Evolutionary conservation across 495 filamentous ascomycete genomes (phyloP).

Genomic region (Penicillium daleae): DNA sequence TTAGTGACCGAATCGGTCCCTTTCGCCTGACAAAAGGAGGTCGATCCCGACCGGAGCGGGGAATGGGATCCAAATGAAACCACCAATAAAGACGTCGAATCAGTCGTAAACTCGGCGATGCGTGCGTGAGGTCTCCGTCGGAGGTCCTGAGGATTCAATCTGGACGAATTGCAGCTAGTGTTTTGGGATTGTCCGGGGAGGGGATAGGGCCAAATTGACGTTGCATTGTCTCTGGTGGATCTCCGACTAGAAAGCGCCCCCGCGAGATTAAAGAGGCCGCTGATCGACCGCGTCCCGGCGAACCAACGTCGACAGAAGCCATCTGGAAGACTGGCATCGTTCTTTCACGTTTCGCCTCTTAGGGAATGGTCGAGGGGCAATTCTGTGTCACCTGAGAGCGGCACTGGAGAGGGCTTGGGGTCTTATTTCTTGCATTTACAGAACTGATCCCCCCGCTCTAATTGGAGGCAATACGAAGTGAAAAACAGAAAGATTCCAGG

Average conservation of each 20-base stretch:
- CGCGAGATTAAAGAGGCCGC: constrained; percentile 24
- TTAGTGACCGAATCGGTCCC: neutral
- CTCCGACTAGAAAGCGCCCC: constrained; percentile 15
- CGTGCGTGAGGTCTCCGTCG: constrained; percentile 10
- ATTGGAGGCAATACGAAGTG: neutral
- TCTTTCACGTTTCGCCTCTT: constrained; percentile 16
- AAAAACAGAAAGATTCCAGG: neutral
- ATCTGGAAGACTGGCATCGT: neutral
- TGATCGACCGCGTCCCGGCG: constrained; percentile 18
- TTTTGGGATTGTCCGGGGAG: constrained; percentile 6
- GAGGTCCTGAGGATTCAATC: constrained; percentile 7
- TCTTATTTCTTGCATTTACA: constrained; percentile 2
- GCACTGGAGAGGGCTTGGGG: neutral
- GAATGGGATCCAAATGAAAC: neutral
- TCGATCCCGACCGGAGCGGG: constrained; percentile 11
- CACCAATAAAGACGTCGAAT: constrained; percentile 5
- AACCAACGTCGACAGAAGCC: constrained; percentile 8
- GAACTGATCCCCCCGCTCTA: too few relatives aligned
- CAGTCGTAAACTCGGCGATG: constrained; percentile 7
- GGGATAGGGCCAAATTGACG: constrained; percentile 13
- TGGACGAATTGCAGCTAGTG: constrained; percentile 13
- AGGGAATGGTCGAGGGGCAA: neutral
- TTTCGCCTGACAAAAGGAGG: constrained; percentile 10
- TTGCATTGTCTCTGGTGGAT: constrained; percentile 34
- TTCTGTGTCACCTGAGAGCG: neutral